Percentiles rank a stretch among this genome's conserved stretches.
phyloP scores from a whole-genome alignment of 257 asterid species.

The Solanum commersonii region DNA sequence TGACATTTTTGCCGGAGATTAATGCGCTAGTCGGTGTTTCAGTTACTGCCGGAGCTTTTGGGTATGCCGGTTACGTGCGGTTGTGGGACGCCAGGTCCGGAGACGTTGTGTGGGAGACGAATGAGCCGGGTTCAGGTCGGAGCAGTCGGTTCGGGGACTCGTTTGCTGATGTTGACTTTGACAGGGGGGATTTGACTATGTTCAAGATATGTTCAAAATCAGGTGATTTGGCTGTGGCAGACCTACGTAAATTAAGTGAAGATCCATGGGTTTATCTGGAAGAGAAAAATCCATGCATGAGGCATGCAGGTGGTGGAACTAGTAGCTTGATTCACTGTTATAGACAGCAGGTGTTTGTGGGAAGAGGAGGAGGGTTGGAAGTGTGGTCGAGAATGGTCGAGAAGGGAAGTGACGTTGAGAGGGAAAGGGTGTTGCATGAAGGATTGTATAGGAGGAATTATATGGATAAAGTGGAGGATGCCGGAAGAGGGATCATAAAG shows the following conservation, averaged over 20 bases:
- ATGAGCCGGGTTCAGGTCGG: slow-evolving; percentile 90
- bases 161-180: slow-evolving; percentile 69
- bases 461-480: slow-evolving; percentile 65
- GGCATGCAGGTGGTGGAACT: slow-evolving; percentile 37
- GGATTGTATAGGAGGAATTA: slow-evolving; percentile 71
- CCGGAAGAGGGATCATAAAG: slow-evolving; percentile 59
- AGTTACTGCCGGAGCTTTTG: slow-evolving; percentile 78
- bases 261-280: slow-evolving; percentile 93
- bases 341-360: slow-evolving; percentile 65
- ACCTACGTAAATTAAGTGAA: slow-evolving; percentile 56
- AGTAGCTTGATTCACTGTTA: slow-evolving; percentile 51
- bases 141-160: slow-evolving; percentile 93
- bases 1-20: slow-evolving; percentile 30
- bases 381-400: slow-evolving; percentile 75
- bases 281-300: slow-evolving; percentile 85
- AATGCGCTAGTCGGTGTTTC: slow-evolving; percentile 54
- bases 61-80: slow-evolving; percentile 76
- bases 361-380: slow-evolving; percentile 82
- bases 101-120: slow-evolving; percentile 77
- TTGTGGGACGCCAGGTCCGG: slow-evolving; percentile 74
- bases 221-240: slow-evolving; percentile 87
- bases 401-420: not conserved
- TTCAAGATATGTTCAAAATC: slow-evolving; percentile 88
- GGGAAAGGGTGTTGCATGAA: slow-evolving; percentile 30
- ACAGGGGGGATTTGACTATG: slow-evolving; percentile 36